Conservation (phyloP, 116 monocot genomes). For the Papilionanthe hybrid region DNA sequence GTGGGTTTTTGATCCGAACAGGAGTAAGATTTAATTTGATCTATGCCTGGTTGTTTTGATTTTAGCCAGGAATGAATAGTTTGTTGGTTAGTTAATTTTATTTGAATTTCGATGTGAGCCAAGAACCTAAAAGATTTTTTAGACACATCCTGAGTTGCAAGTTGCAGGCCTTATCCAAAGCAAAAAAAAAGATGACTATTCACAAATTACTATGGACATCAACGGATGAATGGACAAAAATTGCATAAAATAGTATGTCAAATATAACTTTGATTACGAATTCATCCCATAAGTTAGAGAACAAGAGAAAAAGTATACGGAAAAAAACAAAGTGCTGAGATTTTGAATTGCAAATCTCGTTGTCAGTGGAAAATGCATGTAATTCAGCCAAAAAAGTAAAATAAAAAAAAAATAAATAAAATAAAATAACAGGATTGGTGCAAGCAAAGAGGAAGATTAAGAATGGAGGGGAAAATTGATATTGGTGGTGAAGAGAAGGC, state of each 20-base stretch:
- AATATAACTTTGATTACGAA: too few species aligned
- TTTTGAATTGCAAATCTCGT: not conserved
- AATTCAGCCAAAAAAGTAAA: not conserved
- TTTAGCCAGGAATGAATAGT: not conserved
- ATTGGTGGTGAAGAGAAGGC: not conserved
- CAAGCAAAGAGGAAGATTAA: not conserved
- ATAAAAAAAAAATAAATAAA: too few species aligned
- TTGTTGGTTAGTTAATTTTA: not conserved
- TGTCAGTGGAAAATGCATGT: not conserved
- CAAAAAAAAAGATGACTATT: too few species aligned
- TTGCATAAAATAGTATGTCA: too few species aligned
- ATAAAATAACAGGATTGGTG: too few species aligned
- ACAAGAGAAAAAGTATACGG: not conserved
- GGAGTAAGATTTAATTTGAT: not conserved
- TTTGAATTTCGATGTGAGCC: not conserved
- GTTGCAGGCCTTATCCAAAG: too few species aligned
- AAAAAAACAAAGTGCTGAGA: not conserved
- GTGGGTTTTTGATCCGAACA: not conserved
- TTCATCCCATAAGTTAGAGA: not conserved
- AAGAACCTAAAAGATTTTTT: not conserved
- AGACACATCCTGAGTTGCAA: too few species aligned
- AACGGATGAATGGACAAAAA: too few species aligned
- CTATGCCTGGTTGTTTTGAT: not conserved
- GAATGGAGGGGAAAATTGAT: not conserved
- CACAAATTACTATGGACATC: too few species aligned